A percentile compares a stretch with the other conserved stretches of the same genome.
These are phyloP conservation scores for Stephania yunnanensis DNA, from an alignment of 164 flowering plant species.

Conservation along the genomic window DNA sequence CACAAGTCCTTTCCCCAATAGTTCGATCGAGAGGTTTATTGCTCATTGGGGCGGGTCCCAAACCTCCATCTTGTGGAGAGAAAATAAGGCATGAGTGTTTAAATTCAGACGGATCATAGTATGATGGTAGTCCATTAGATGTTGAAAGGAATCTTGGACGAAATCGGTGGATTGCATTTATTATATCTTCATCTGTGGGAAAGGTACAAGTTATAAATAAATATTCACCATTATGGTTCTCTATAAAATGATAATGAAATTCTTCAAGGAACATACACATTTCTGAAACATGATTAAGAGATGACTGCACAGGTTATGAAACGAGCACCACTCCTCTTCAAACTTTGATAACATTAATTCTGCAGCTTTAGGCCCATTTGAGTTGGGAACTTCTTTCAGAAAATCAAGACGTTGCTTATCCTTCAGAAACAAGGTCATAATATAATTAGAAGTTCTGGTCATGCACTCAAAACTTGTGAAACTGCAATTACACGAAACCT, in stretches of 20 bases:
- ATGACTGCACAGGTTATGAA: constrained; percentile 69
- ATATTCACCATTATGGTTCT: neutral
- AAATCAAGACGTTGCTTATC: constrained; percentile 70
- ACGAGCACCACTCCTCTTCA: constrained; percentile 90
- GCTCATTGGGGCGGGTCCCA: constrained; percentile 19
- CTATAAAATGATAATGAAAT: neutral
- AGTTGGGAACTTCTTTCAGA: constrained; percentile 37
- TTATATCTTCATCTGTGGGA: constrained; percentile 71
- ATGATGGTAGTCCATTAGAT: constrained; percentile 45
- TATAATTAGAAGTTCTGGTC: neutral
- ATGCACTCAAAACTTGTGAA: neutral
- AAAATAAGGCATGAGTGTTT: constrained; percentile 58
- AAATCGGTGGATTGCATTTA: constrained; percentile 62
- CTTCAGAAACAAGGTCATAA: constrained; percentile 33
- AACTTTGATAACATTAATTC: constrained; percentile 28
- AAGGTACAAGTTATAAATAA: constrained; percentile 4
- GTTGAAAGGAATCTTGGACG: constrained; percentile 59
- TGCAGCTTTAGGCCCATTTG: constrained; percentile 30
- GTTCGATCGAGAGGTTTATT: constrained; percentile 30
- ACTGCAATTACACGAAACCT: neutral
- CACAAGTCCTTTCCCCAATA: constrained; percentile 39
- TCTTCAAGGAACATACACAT: constrained; percentile 47
- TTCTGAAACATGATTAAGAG: constrained; percentile 62
- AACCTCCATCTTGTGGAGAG: constrained; percentile 24
- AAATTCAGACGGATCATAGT: constrained; percentile 65